Conservation (phyloP, 73 alveolate species). For the Breviolum minutum region DNA sequence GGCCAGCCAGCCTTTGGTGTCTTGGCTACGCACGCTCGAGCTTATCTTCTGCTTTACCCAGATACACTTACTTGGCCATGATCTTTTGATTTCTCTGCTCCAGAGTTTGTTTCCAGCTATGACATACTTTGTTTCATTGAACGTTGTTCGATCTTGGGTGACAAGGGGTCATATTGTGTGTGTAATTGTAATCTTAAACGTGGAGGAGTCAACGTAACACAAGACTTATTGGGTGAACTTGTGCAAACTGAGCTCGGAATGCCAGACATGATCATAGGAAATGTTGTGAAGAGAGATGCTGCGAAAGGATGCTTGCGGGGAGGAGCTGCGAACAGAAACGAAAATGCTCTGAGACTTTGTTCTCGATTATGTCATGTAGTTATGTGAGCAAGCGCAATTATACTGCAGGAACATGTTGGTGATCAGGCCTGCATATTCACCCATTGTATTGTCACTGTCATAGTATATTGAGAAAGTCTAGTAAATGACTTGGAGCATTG, state of each 20-base stretch:
- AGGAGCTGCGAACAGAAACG: too few relatives aligned
- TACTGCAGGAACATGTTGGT: too few relatives aligned
- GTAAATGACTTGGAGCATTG: too few relatives aligned
- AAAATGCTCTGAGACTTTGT: too few relatives aligned
- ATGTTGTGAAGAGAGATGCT: background rate
- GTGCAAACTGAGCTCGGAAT: background rate
- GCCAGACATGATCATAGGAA: background rate
- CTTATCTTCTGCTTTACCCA: background rate
- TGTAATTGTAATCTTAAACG: background rate
- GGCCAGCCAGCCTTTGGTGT: slow-evolving; percentile 30
- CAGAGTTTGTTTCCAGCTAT: background rate
- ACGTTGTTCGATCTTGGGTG: background rate
- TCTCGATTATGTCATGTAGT: too few relatives aligned
- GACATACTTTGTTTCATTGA: background rate
- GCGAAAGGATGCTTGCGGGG: too few relatives aligned
- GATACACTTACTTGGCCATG: background rate
- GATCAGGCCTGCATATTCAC: too few relatives aligned
- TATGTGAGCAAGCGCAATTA: too few relatives aligned
- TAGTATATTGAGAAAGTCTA: too few relatives aligned
- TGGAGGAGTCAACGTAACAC: too few relatives aligned
- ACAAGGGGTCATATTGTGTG: background rate
- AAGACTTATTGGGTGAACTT: too few relatives aligned
- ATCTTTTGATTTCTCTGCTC: background rate
- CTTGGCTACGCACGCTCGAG: background rate
- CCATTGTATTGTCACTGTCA: too few relatives aligned